Conservation (phyloP, 305 asterid genomes). For the Striga hermonthica region DNA sequence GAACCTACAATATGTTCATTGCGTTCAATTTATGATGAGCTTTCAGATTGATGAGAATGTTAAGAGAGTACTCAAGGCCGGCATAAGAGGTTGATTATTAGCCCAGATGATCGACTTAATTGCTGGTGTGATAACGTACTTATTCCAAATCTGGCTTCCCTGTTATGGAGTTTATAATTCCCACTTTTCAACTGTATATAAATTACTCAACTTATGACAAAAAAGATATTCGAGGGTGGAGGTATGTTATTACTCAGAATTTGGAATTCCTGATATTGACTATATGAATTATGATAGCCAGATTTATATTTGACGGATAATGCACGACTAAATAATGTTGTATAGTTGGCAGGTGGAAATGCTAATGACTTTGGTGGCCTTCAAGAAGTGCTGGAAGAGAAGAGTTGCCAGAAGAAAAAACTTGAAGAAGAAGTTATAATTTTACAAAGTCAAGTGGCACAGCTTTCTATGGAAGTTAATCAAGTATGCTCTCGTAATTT, state of each 20-base stretch:
- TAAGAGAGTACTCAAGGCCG: too few species aligned
- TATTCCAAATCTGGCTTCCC: too few species aligned
- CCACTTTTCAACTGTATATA: too few species aligned
- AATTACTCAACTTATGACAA: too few species aligned
- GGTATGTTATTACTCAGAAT: constrained; percentile 43
- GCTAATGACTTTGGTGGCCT: constrained; percentile 48
- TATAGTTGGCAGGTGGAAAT: constrained; percentile 72
- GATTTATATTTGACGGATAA: constrained; percentile 29
- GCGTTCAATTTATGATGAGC: too few species aligned
- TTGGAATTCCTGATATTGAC: constrained; percentile 8
- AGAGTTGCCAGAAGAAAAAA: constrained; percentile 67
- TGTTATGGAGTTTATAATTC: too few species aligned
- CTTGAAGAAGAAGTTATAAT: constrained; percentile 90
- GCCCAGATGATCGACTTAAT: too few species aligned
- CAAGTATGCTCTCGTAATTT: constrained; percentile 46
- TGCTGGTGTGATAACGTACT: too few species aligned
- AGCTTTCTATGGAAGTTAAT: constrained; percentile 63
- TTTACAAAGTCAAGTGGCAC: constrained; percentile 70
- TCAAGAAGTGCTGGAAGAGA: constrained; percentile 76
- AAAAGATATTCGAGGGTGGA: constrained; percentile 55
- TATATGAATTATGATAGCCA: background rate
- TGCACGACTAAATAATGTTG: constrained; percentile 38
- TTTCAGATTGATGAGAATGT: too few species aligned
- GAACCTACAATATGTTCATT: too few species aligned
- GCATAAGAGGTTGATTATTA: too few species aligned